phyloP scores from a whole-genome alignment of 768 basidiomycete genomes.

The Udeniomyces megalosporus region DNA sequence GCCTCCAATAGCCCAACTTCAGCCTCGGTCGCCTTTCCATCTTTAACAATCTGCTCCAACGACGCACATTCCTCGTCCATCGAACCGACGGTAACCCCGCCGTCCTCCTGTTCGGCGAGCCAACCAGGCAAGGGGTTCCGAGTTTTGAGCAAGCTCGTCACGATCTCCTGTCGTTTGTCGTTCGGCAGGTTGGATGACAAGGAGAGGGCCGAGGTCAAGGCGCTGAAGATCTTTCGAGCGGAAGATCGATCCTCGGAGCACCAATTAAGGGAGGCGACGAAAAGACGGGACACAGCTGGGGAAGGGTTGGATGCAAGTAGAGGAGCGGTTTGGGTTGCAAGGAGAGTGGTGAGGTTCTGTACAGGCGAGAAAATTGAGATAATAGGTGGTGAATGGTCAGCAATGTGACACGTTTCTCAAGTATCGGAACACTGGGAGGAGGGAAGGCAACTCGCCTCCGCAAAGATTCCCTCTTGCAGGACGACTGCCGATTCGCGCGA shows the following conservation, averaged over 20 bases:
- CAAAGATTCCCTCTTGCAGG: constrained; percentile 10
- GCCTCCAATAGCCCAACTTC: constrained; percentile 2
- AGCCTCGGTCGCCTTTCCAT: neutral
- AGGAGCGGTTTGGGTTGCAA: constrained; percentile 1
- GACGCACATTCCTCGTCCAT: neutral
- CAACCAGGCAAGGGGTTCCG: neutral
- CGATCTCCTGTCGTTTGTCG: too few relatives aligned
- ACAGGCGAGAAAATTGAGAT: neutral
- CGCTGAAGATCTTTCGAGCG: neutral
- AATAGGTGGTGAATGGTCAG: neutral
- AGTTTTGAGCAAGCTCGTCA: too few relatives aligned
- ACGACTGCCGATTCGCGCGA: neutral
- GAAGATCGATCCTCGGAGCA: neutral
- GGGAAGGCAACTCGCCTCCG: neutral
- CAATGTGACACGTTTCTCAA: too few relatives aligned
- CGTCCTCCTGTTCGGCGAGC: neutral
- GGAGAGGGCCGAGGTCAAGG: neutral
- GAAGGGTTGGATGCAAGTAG: neutral
- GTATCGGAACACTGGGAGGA: too few relatives aligned
- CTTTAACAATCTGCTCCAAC: neutral
- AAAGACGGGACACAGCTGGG: neutral
- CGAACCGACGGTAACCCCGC: neutral
- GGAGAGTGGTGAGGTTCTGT: constrained; percentile 1
- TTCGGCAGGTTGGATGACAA: neutral
- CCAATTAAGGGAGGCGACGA: constrained; percentile 1